Evolutionary conservation across 2,329 filamentous ascomycete species (phyloP), one percentile per base, ranked within the genome.

Genomic region (Orbilia quercus): DNA sequence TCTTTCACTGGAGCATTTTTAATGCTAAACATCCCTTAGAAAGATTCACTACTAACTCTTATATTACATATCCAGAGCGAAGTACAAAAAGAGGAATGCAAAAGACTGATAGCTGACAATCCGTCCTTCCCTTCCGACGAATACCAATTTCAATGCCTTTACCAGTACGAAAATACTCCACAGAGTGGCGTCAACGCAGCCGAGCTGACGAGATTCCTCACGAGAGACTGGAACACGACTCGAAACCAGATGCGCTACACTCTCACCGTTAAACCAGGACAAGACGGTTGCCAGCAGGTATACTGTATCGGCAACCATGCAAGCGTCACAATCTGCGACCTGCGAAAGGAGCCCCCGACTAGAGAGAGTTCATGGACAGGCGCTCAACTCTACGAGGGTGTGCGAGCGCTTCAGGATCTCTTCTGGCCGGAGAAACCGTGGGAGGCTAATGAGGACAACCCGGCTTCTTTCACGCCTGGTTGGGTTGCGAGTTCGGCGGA

Each of bases 251-350:
- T 25, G 22, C 18, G 9, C 2, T 67, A 58, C 18, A 50, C 42
- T 4, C 28, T 59, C 4, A n/a, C 16, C 1, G 20, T 22, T 18
- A 23, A 25, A 2, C 31, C 42, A 7, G 44, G 42, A n/a, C 2
- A 25, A 16, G 36, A n/a, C 9, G 5, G 12, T 6, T 67, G 63
- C n/a, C 16, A 67, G 22, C 63, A 58, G 16, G 23, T 67, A 22
- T 59, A 42, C 22, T 67, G 63, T 25, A 50, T 67, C 28, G 40
- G 63, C 16, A 53, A 59, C 28, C 12, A 44, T 16, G 63, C 63
- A 9, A 51, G 34, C 31, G 20, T 67, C 6, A 53, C 6, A 9
- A n/a, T 67, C 20, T 67, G 63, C 44, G 53, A 58, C 14, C 7
- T 51, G 5, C 20, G 34, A 18, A 2, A 1, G n/a, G 11, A 18